Conservation (phyloP, 306 rosid genomes). For the Datisca glomerata region DNA sequence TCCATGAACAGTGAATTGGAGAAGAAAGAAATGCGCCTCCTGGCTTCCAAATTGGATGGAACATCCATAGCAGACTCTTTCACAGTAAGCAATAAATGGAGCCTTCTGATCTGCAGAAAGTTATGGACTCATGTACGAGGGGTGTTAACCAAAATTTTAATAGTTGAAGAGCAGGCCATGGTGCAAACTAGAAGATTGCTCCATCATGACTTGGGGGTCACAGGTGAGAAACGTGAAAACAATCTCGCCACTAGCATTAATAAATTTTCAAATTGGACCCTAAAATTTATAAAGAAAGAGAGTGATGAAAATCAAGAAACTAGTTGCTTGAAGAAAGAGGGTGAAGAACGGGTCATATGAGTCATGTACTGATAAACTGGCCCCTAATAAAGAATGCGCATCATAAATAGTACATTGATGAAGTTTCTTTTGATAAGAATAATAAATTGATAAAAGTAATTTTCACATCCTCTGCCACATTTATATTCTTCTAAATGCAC, state of each 20-base stretch:
- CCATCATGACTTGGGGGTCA: too few species aligned
- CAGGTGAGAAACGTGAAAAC: too few species aligned
- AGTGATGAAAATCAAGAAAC: neutral
- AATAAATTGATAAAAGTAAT: neutral
- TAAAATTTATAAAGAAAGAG: too few species aligned
- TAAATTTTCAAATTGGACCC: too few species aligned
- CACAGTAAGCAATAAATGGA: conserved; percentile 82
- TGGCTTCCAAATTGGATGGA: conserved; percentile 92
- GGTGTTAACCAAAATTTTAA: neutral
- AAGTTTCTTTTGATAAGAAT: too few species aligned
- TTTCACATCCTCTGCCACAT: neutral
- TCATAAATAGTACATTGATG: too few species aligned
- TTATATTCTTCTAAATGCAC: conserved; percentile 25
- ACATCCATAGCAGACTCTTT: conserved; percentile 99
- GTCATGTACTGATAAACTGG: too few species aligned
- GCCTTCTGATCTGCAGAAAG: conserved; percentile 60
- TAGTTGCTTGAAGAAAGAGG: conserved; percentile 1
- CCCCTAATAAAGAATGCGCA: too few species aligned
- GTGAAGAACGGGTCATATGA: neutral
- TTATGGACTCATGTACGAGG: conserved; percentile 13
- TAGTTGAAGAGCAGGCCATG: too few species aligned
- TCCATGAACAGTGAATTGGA: conserved; percentile 94
- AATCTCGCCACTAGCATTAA: too few species aligned
- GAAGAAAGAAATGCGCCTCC: conserved; percentile 88
- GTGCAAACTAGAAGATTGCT: too few species aligned